These are phyloP conservation scores for Fusarium xyrophilum DNA, from an alignment of 2,329 filamentous ascomycete species.

Conservation along the genomic window DNA sequence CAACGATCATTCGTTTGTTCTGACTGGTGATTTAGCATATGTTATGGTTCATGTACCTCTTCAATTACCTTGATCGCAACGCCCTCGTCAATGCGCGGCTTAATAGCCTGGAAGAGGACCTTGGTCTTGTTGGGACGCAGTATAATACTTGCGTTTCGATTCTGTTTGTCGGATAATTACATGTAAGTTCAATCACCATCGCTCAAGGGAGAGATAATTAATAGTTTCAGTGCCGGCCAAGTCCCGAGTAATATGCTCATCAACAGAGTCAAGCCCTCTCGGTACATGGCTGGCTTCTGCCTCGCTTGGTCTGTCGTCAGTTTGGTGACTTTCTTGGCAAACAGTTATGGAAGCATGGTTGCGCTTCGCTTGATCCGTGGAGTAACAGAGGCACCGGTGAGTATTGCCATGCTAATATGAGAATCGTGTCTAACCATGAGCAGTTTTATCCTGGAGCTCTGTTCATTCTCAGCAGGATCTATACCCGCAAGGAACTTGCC, in stretches of 20 bases:
- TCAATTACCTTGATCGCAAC: constrained; percentile 56
- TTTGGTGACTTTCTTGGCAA: constrained; percentile 50
- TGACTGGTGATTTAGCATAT: constrained; percentile 33
- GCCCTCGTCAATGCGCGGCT: constrained; percentile 64
- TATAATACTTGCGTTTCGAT: constrained; percentile 48
- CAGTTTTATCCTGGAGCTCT: constrained; percentile 46
- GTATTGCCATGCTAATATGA: fast-evolving
- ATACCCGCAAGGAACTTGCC: constrained; percentile 57
- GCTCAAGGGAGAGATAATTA: fast-evolving
- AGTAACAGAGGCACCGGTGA: constrained; percentile 49
- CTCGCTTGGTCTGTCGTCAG: constrained; percentile 52
- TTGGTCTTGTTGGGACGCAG: constrained; percentile 52
- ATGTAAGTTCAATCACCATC: constrained; percentile 1
- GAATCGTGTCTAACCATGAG: fast-evolving
- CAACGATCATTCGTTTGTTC: neutral
- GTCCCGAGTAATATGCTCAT: constrained; percentile 51
- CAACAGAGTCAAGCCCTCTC: constrained; percentile 50
- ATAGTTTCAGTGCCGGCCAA: constrained; percentile 32
- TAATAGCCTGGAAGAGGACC: constrained; percentile 59
- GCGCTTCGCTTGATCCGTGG: constrained; percentile 51
- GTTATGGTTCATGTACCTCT: constrained; percentile 50
- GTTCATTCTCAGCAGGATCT: constrained; percentile 59
- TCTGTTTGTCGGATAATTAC: constrained; percentile 49
- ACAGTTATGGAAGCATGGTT: constrained; percentile 52
- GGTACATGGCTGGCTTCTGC: constrained; percentile 49